phyloP scores from a whole-genome alignment of 202 grass and related monocot genomes.

The Musa balbisiana region DNA sequence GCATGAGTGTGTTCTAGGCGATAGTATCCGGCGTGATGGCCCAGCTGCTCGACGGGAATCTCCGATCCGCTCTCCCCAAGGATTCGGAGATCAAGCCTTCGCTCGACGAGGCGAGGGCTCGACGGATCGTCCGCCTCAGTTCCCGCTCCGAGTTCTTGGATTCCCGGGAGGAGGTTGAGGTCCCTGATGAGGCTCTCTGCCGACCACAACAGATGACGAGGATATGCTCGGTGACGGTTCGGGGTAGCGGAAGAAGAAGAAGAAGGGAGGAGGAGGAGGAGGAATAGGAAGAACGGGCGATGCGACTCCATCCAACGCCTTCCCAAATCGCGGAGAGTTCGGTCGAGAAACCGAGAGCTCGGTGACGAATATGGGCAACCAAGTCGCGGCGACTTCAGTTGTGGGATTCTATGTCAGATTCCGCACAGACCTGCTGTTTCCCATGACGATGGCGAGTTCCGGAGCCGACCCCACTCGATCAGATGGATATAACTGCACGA shows the following conservation, averaged over 20 bases:
- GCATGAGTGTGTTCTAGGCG: conserved; percentile 26
- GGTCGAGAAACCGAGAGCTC: too few species aligned
- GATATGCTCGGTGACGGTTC: not conserved
- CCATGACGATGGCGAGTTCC: too few species aligned
- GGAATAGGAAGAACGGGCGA: not conserved
- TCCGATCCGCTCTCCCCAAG: conserved; percentile 17
- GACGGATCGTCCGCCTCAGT: not conserved
- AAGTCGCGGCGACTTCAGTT: too few species aligned
- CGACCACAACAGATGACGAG: conserved; percentile 7
- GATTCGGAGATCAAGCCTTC: conserved; percentile 9
- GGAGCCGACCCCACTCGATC: too few species aligned
- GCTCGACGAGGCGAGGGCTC: conserved; percentile 21
- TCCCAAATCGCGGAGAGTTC: not conserved
- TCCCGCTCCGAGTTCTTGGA: conserved; percentile 1
- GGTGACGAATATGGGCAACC: too few species aligned
- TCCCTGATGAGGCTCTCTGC: conserved; percentile 25
- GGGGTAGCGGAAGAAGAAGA: not conserved
- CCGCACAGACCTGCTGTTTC: too few species aligned
- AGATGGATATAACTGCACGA: too few species aligned
- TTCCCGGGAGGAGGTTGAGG: conserved; percentile 21
- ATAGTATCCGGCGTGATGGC: conserved; percentile 32
- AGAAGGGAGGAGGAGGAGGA: not conserved
- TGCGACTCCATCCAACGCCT: not conserved
- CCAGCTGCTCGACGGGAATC: conserved; percentile 23
- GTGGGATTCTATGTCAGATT: too few species aligned